Evolutionary conservation across 2,329 filamentous ascomycete genomes (phyloP), one percentile per base, ranked within the genome.

Genomic region (Orbilia oligospora): DNA sequence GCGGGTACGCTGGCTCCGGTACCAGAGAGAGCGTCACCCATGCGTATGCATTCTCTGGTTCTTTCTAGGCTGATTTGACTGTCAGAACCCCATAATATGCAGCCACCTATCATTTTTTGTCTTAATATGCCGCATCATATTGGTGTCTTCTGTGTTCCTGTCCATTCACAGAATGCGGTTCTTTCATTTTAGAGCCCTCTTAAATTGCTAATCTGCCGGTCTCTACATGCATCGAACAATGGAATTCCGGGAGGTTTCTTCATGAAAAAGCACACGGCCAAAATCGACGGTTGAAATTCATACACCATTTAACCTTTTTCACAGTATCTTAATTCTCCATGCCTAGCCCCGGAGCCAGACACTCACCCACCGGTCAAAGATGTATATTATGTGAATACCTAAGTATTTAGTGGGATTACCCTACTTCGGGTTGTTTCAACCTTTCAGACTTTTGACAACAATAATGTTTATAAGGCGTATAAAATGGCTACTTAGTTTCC

Each of bases 101-200:
- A 75, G 71, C 71, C 71, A 75, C 53, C 16, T 75, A 75, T 75
- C 55, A 53, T 12, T 18, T 48, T 27, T 68, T 41, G 61, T 58
- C 46, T 72, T 48, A 72, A 72, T 67, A 66, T 72, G 48, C 70
- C 70, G 70, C 61, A 67, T 72, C 24, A n/a, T 48, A 72, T 61
- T 22, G 18, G 41, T 36, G 12, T 48, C 27, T 36, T 58, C 14
- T 30, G n/a, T 22, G 27, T 41, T 58, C 53, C 20, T 41, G 53
- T 58, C 53, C 53, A 58, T 36, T 58, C n/a, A 20, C 44, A 46
- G n/a, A 46, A 16, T 20, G 6, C 44, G n/a, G 5, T 24, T 33
- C 51, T 58, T 38, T 30, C 27, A 30, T 30, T 30, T 30, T 30
- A 6, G 27, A 30, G 27, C 27, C 27, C 27, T 33, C 51, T 58